phyloP scores from a whole-genome alignment of 176 grass and related monocot genomes.

The Alloteropsis semialata region DNA sequence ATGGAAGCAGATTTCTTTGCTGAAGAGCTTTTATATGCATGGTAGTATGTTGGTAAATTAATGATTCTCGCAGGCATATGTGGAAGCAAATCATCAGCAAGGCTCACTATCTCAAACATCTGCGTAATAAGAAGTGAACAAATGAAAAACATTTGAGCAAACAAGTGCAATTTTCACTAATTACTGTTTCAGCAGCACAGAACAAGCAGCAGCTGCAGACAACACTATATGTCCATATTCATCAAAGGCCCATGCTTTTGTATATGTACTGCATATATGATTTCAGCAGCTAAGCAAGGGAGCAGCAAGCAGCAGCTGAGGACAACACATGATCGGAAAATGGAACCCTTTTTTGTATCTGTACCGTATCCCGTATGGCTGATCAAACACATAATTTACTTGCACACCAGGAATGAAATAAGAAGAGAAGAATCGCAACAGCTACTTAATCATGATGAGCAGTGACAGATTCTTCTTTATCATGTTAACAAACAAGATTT shows the following conservation, averaged over 20 bases:
- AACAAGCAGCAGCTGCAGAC: slow-evolving; percentile 4
- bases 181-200: background rate
- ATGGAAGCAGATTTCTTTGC: slow-evolving; percentile 49
- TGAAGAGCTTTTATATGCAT: slow-evolving; percentile 59
- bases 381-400: background rate
- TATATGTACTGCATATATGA: background rate
- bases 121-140: slow-evolving; percentile 39
- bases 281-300: slow-evolving; percentile 5
- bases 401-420: background rate
- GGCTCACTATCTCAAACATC: slow-evolving; percentile 93
- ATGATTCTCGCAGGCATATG: slow-evolving; percentile 78
- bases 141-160: background rate
- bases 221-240: background rate
- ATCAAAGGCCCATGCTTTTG: background rate
- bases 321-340: background rate
- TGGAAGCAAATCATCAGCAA: slow-evolving; percentile 89
- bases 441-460: background rate
- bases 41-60: slow-evolving; percentile 62
- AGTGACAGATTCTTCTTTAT: background rate
- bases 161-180: background rate
- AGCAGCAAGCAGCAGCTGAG: slow-evolving; percentile 16
- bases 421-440: background rate
- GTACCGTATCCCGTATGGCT: background rate
- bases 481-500: background rate
- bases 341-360: background rate